A percentile compares a stretch with the other conserved stretches of the same genome.
phyloP scores from a whole-genome alignment of 106 monocot species.

The Apostasia shenzhenica region DNA sequence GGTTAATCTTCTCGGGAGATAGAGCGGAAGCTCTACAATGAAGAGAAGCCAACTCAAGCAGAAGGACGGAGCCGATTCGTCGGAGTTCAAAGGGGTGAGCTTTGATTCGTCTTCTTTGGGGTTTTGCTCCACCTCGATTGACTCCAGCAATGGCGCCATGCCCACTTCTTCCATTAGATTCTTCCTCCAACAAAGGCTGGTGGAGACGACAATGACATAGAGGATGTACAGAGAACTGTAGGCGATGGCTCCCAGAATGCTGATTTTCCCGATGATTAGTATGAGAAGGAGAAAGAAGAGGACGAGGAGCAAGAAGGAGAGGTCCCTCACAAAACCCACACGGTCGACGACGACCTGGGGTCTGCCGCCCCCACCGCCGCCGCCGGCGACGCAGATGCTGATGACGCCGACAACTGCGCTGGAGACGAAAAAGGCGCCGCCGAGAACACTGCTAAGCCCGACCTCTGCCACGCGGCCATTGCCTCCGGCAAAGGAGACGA shows the following conservation, averaged over 20 bases:
- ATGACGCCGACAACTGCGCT: conserved; percentile 40
- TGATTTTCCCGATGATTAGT: conserved; percentile 31
- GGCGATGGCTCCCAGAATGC: conserved; percentile 28
- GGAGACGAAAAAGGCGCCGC: conserved; percentile 51
- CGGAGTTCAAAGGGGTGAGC: too few species aligned
- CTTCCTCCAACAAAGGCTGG: conserved; percentile 27
- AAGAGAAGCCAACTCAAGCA: conserved; percentile 2
- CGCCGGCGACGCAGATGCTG: not conserved
- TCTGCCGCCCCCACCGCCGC: not conserved
- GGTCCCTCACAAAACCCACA: conserved; percentile 42
- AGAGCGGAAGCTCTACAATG: conserved; percentile 37
- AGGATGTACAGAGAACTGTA: conserved; percentile 51
- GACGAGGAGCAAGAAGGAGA: conserved; percentile 38
- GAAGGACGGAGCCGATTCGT: not conserved
- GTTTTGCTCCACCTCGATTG: conserved; percentile 2
- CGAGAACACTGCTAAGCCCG: conserved; percentile 44
- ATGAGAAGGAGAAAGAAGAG: conserved; percentile 29
- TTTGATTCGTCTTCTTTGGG: not conserved
- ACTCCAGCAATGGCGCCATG: conserved; percentile 23
- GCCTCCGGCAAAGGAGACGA: conserved; percentile 26
- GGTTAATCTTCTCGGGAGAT: conserved; percentile 38
- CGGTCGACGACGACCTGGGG: conserved; percentile 10
- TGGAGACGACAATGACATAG: conserved; percentile 46
- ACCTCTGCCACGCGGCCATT: conserved; percentile 16
- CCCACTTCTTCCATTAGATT: conserved; percentile 6